Conservation (phyloP, 331 rosid genomes). For the Quercus lobata region DNA sequence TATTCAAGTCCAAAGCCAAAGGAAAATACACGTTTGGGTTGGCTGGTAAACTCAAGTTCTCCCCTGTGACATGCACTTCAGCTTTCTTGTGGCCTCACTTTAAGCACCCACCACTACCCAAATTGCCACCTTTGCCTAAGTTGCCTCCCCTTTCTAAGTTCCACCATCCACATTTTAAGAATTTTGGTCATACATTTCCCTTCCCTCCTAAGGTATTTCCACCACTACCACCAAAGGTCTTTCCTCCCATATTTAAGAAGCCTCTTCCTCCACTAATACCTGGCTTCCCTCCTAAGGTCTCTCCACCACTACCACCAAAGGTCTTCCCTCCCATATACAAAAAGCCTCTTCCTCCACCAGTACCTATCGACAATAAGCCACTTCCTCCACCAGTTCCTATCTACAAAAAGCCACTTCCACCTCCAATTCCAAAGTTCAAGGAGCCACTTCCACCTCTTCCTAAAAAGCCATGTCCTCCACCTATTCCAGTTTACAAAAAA, state of each 20-base stretch:
- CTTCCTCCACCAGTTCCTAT: background rate
- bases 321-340: background rate
- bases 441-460: background rate
- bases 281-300: background rate
- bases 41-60: conserved; percentile 56
- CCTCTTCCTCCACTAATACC: background rate
- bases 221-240: conserved; percentile 13
- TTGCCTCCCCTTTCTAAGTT: conserved; percentile 5
- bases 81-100: conserved; percentile 50
- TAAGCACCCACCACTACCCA: conserved; percentile 39
- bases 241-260: conserved; percentile 1
- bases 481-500: background rate
- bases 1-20: conserved; percentile 35
- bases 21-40: conserved; percentile 50
- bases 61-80: conserved; percentile 67
- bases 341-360: conserved; percentile 2
- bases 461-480: conserved; percentile 1
- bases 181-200: background rate
- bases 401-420: conserved; percentile 3
- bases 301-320: background rate
- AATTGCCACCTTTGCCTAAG: conserved; percentile 25
- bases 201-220: conserved; percentile 24
- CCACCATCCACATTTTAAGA: conserved; percentile 8
- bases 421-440: accelerated
- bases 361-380: background rate